Evolutionary conservation across 192 early-diverging fungal genomes (phyloP).

Genomic region (Backusella macrospora): DNA sequence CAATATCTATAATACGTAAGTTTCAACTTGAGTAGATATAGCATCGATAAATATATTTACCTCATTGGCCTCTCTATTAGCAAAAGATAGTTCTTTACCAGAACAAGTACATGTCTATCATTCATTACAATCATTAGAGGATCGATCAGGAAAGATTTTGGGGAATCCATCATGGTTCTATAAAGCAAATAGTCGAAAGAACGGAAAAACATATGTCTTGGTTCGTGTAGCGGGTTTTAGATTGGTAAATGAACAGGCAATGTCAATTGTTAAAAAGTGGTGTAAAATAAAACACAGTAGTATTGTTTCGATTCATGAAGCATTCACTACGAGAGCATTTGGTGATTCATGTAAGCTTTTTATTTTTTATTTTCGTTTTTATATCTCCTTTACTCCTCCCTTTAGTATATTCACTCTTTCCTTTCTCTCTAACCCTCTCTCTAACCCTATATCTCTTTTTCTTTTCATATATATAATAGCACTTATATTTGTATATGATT

Average conservation of each 20-base stretch:
- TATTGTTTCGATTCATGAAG: conserved; percentile 86
- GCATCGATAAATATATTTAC: not conserved
- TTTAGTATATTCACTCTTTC: too few relatives aligned
- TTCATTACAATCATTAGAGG: conserved; percentile 20
- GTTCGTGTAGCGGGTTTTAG: conserved; percentile 81
- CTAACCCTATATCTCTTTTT: too few relatives aligned
- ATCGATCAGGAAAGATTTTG: conserved; percentile 1
- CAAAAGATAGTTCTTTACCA: conserved; percentile 1
- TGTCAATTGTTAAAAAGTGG: conserved; percentile 86
- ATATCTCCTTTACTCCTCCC: too few relatives aligned
- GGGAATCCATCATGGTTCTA: conserved; percentile 67
- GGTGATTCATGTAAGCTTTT: conserved; percentile 74
- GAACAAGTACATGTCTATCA: conserved; percentile 31
- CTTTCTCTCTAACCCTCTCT: too few relatives aligned
- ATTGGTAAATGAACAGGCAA: conserved; percentile 74
- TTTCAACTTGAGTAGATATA: not conserved
- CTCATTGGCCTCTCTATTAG: not conserved
- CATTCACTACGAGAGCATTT: conserved; percentile 94
- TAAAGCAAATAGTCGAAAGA: conserved; percentile 77
- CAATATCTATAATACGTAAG: conserved; percentile 17
- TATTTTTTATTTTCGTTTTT: not conserved
- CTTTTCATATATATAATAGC: conserved; percentile 43
- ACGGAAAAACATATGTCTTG: conserved; percentile 82
- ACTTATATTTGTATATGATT: conserved; percentile 97
- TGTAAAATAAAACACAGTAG: conserved; percentile 73